Evolutionary conservation across 768 basidiomycete species (phyloP).

Genomic region (Holtermanniella nyarrowii): DNA sequence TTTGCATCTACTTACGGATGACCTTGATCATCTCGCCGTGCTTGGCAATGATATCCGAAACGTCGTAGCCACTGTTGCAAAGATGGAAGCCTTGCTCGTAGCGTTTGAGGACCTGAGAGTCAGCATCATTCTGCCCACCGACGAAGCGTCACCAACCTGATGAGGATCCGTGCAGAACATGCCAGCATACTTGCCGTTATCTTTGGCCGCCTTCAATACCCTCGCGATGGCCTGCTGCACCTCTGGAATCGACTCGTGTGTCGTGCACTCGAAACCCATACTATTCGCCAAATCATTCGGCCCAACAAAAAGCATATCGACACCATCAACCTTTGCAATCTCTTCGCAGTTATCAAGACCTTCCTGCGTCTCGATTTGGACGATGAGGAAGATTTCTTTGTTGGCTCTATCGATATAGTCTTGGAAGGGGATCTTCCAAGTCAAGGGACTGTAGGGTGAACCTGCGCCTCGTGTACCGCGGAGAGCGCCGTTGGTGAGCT

Average conservation of each 20-base stretch:
- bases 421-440: neutral
- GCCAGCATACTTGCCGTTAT: constrained; percentile 19
- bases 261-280: constrained; percentile 14
- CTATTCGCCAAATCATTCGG: constrained; percentile 28
- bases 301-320: constrained; percentile 29
- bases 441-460: neutral
- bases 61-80: neutral
- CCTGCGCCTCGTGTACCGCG: neutral
- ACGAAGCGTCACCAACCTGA: neutral
- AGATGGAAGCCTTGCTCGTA: neutral
- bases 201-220: constrained; percentile 19
- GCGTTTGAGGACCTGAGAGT: neutral
- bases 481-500: neutral
- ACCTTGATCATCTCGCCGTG: neutral
- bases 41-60: neutral
- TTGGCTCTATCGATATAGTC: constrained; percentile 8
- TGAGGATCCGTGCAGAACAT: constrained; percentile 1
- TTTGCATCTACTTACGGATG: neutral
- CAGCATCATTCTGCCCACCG: neutral
- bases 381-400: constrained; percentile 13
- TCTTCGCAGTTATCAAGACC: constrained; percentile 28
- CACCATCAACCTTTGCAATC: constrained; percentile 29
- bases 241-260: constrained; percentile 20
- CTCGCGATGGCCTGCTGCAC: constrained; percentile 24
- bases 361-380: constrained; percentile 31